These are phyloP conservation scores for Cucurbita pepo DNA, from an alignment of 306 rosid genomes.

Conservation along the genomic window DNA sequence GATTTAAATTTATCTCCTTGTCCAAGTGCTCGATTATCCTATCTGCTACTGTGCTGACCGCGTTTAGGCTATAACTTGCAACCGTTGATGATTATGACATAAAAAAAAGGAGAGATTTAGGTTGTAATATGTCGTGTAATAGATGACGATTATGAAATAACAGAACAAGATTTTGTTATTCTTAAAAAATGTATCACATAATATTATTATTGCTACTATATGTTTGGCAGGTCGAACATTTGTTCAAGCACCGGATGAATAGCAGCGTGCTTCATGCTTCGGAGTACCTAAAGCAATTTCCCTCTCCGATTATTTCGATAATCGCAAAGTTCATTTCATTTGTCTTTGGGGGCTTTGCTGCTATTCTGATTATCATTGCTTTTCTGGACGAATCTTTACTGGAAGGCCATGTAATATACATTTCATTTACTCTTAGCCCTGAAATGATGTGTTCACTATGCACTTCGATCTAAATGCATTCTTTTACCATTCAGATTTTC, in stretches of 20 bases:
- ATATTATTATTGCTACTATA: not conserved
- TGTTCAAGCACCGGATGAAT: slow-evolving; percentile 81
- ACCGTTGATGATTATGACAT: not conserved
- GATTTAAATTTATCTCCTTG: not conserved
- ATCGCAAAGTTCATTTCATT: slow-evolving; percentile 81
- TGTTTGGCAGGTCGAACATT: slow-evolving; percentile 67
- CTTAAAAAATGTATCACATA: slow-evolving; percentile 3
- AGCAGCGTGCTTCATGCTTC: slow-evolving; percentile 75
- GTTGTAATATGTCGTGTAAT: not conserved
- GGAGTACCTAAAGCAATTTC: slow-evolving; percentile 73
- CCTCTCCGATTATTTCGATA: slow-evolving; percentile 73
- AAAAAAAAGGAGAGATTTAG: not conserved
- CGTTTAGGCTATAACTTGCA: not conserved
- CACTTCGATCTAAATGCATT: not conserved
- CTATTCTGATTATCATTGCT: slow-evolving; percentile 72
- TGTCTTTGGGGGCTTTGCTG: slow-evolving; percentile 92
- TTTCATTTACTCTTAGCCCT: not conserved
- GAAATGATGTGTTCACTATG: not conserved
- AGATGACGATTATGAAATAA: not conserved
- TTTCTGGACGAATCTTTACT: slow-evolving; percentile 86
- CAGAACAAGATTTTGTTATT: not conserved
- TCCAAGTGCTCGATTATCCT: not conserved
- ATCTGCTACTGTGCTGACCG: not conserved
- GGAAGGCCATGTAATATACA: slow-evolving; percentile 76
- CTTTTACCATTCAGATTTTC: slow-evolving; percentile 36